Evolutionary conservation across 2,329 filamentous ascomycete species (phyloP).

Genomic region (Volutella citrinella): DNA sequence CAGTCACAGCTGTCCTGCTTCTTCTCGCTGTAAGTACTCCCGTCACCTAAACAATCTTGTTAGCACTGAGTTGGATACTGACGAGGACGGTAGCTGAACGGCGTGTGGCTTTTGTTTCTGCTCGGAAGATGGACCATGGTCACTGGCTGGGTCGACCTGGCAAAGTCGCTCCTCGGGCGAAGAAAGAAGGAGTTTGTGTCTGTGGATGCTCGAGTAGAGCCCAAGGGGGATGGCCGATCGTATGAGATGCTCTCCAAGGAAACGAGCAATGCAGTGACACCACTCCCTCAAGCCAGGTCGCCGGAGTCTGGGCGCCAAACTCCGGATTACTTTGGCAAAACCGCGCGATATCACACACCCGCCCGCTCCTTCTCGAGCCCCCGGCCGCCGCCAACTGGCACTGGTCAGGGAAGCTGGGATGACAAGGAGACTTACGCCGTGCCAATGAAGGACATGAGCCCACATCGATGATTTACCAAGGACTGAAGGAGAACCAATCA

Average conservation of each 20-base stretch:
- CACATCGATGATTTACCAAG: too few species aligned
- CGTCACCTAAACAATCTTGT: background rate
- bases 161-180: conserved; percentile 45
- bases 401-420: conserved; percentile 39
- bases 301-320: conserved; percentile 40
- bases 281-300: conserved; percentile 39
- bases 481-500: too few species aligned
- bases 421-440: conserved; percentile 38
- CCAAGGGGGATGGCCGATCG: conserved; percentile 62
- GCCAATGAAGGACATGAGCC: conserved; percentile 45
- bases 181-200: conserved; percentile 82
- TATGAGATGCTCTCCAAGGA: conserved; percentile 78
- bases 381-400: conserved; percentile 40
- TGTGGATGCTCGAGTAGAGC: conserved; percentile 67
- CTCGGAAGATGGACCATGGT: conserved; percentile 84
- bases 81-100: conserved; percentile 77
- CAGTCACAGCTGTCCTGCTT: conserved; percentile 76
- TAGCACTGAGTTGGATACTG: conserved; percentile 10
- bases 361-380: conserved; percentile 56
- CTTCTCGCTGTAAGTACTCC: conserved; percentile 67
- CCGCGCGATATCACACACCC: conserved; percentile 54
- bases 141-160: conserved; percentile 72
- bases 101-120: conserved; percentile 79
- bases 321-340: conserved; percentile 54
- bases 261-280: conserved; percentile 53